phyloP scores from a whole-genome alignment of 768 basidiomycete species.

The Cyclocybe aegerita region DNA sequence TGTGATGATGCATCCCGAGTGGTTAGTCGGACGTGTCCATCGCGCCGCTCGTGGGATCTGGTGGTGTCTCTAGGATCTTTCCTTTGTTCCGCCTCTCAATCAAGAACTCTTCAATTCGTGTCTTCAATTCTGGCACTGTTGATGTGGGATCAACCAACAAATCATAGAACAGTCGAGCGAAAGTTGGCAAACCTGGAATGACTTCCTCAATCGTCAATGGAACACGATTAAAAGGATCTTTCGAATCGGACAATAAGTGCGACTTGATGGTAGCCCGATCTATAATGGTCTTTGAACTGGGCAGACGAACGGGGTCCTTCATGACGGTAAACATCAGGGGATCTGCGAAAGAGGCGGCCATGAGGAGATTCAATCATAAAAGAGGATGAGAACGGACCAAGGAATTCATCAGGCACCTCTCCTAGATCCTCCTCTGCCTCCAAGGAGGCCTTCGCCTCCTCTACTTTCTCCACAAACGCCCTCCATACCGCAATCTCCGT shows the following conservation, averaged over 20 bases:
- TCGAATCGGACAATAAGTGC: slow-evolving; percentile 86
- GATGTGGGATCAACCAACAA: slow-evolving; percentile 6
- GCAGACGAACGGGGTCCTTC: slow-evolving; percentile 92
- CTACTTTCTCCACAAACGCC: slow-evolving; percentile 77
- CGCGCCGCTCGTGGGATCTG: slow-evolving; percentile 2
- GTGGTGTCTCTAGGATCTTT: slow-evolving; percentile 13
- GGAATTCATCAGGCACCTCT: slow-evolving; percentile 93
- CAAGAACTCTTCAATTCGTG: slow-evolving; percentile 71
- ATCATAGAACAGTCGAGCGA: background rate
- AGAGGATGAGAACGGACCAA: slow-evolving; percentile 53
- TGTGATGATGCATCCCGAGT: background rate
- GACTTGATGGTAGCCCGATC: slow-evolving; percentile 95
- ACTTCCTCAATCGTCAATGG: slow-evolving; percentile 82
- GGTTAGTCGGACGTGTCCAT: slow-evolving; percentile 12
- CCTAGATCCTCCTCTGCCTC: slow-evolving; percentile 91
- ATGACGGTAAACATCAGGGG: slow-evolving; percentile 91
- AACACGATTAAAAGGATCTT: slow-evolving; percentile 93
- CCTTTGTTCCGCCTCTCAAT: slow-evolving; percentile 51
- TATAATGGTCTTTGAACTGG: slow-evolving; percentile 74
- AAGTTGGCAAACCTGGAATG: slow-evolving; percentile 55
- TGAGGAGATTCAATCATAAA: slow-evolving; percentile 4
- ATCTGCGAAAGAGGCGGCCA: slow-evolving; percentile 43
- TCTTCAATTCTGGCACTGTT: slow-evolving; percentile 68
- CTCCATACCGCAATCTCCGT: slow-evolving; percentile 71
- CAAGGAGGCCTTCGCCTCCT: slow-evolving; percentile 74